These are phyloP conservation scores for Lunasporangiospora selenospora DNA, from an alignment of 192 early-diverging fungal species.

Conservation along the genomic window DNA sequence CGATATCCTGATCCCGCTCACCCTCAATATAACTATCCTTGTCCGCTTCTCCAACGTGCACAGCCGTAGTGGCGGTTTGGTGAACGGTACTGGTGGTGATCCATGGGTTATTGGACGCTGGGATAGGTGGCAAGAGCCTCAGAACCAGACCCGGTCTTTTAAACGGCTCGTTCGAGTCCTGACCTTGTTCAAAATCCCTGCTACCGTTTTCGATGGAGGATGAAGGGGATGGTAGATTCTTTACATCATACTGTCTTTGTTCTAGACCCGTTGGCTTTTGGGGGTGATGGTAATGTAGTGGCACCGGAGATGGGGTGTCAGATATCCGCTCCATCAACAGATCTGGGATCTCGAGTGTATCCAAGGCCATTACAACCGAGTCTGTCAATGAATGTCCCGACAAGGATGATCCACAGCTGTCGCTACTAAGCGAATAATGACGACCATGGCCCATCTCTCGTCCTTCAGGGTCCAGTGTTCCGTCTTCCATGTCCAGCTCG, in stretches of 20 bases:
- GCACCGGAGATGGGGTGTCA: no score
- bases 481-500: conserved; percentile 2
- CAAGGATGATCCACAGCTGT: conserved; percentile 23
- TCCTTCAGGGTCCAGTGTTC: background rate
- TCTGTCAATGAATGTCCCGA: conserved; percentile 18
- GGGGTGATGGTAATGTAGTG: no score
- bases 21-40: no score
- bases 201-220: no score
- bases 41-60: no score
- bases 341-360: conserved; percentile 37
- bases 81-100: background rate
- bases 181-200: no score
- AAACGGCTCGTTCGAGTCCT: background rate
- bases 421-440: conserved; percentile 39
- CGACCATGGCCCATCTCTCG: background rate
- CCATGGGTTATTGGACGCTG: conserved; percentile 31
- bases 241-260: no score
- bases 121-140: conserved; percentile 27
- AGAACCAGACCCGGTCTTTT: conserved; percentile 18
- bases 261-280: no score
- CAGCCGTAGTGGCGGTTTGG: background rate
- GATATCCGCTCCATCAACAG: background rate
- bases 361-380: conserved; percentile 27
- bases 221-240: no score
- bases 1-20: no score